Percentiles rank a stretch among this genome's conserved stretches.
These are phyloP conservation scores for Castanopsis chinensis DNA, from an alignment of 306 rosid species.

Conservation along the genomic window DNA sequence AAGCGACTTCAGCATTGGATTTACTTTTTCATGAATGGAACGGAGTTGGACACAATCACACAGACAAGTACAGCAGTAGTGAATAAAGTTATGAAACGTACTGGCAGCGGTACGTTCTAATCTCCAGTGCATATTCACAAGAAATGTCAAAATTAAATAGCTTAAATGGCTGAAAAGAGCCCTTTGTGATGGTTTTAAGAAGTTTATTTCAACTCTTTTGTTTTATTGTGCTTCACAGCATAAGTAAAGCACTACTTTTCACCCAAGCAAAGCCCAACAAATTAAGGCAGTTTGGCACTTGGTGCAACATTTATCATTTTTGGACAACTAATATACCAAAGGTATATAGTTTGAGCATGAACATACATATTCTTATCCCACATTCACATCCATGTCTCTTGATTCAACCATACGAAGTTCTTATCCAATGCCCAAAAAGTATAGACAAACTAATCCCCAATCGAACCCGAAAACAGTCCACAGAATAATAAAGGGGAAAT, in stretches of 20 bases:
- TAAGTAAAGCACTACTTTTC: background rate
- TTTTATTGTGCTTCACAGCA: background rate
- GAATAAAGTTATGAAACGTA: background rate
- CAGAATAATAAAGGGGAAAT: too few species aligned
- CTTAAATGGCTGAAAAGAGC: background rate
- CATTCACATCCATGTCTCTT: too few species aligned
- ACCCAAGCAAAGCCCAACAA: background rate
- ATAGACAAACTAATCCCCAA: too few species aligned
- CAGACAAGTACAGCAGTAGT: background rate
- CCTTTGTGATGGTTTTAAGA: background rate
- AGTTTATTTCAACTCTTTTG: background rate
- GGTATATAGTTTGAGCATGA: too few species aligned
- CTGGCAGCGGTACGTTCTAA: background rate
- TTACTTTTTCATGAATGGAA: background rate
- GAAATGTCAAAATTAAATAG: background rate
- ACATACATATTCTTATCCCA: too few species aligned
- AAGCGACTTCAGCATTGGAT: background rate
- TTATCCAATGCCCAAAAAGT: too few species aligned
- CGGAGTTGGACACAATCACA: too few species aligned
- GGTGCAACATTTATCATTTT: background rate
- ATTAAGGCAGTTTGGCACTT: background rate
- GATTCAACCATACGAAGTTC: too few species aligned
- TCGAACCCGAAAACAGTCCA: too few species aligned
- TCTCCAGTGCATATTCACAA: background rate
- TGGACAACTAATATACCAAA: background rate